Evolutionary conservation across 2,329 filamentous ascomycete genomes (phyloP).

Genomic region (Xylaria sp.): DNA sequence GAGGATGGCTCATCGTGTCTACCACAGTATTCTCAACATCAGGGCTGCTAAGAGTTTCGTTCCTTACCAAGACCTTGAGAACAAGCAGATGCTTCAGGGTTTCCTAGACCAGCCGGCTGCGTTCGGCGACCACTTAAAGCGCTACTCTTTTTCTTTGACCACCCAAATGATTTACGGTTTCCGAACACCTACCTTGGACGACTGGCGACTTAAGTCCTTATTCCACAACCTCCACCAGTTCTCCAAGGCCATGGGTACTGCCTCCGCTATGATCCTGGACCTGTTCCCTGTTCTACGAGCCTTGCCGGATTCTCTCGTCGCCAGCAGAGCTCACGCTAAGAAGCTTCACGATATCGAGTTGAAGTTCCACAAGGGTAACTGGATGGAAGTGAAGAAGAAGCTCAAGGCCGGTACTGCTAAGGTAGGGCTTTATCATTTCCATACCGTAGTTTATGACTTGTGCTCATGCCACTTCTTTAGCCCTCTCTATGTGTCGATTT

Average conservation of each 20-base stretch:
- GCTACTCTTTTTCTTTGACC: slow-evolving; percentile 55
- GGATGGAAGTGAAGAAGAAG: slow-evolving; percentile 33
- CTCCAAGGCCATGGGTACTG: slow-evolving; percentile 34
- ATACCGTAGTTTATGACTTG: neutral
- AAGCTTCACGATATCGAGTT: slow-evolving; percentile 29
- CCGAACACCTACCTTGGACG: slow-evolving; percentile 45
- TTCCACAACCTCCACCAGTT: slow-evolving; percentile 34
- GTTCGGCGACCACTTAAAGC: slow-evolving; percentile 51
- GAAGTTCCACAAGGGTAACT: slow-evolving; percentile 30
- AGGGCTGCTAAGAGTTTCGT: slow-evolving; percentile 55
- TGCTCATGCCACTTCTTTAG: slow-evolving; percentile 24
- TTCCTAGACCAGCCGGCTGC: slow-evolving; percentile 51
- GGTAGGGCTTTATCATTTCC: slow-evolving; percentile 9
- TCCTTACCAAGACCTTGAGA: slow-evolving; percentile 61
- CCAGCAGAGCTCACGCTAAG: slow-evolving; percentile 27
- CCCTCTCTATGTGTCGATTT: slow-evolving; percentile 38
- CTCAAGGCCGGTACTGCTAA: slow-evolving; percentile 33
- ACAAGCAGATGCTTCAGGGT: slow-evolving; percentile 57
- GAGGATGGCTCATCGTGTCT: slow-evolving; percentile 45
- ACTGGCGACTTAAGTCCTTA: slow-evolving; percentile 42
- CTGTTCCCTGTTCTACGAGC: slow-evolving; percentile 30
- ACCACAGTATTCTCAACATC: slow-evolving; percentile 55
- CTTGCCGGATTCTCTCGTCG: slow-evolving; percentile 26
- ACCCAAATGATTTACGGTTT: slow-evolving; percentile 58
- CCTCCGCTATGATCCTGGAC: slow-evolving; percentile 31